phyloP scores from a whole-genome alignment of 1,139 yeast species.

The Pneumocystis sp. region DNA sequence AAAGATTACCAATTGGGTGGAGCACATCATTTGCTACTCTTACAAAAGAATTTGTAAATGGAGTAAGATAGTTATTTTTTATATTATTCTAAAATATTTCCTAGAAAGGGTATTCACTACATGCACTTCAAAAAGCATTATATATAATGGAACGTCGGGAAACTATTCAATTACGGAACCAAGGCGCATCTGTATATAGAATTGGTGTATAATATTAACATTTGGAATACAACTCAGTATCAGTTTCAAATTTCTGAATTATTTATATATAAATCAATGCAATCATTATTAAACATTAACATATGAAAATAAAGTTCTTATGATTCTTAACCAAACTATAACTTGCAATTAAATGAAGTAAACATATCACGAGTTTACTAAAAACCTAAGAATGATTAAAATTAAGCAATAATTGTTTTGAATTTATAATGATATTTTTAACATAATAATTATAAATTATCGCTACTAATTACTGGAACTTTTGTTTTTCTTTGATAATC shows the following conservation, averaged over 20 bases:
- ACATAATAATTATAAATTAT: background rate
- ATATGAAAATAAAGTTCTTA: background rate
- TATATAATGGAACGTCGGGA: constrained; percentile 74
- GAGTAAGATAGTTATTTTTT: constrained; percentile 14
- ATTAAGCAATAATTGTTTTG: background rate
- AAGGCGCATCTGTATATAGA: constrained; percentile 72
- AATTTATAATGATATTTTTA: background rate
- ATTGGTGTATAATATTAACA: constrained; percentile 40
- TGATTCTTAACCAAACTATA: background rate
- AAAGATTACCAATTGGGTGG: constrained; percentile 94
- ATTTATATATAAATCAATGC: background rate
- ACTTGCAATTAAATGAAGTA: background rate
- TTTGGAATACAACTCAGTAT: background rate
- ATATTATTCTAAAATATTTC: background rate
- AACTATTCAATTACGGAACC: constrained; percentile 73
- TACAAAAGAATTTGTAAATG: constrained; percentile 66
- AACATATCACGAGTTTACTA: background rate
- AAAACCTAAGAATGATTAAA: background rate
- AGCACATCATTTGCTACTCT: constrained; percentile 78
- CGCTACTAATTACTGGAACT: background rate
- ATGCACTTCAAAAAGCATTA: constrained; percentile 73
- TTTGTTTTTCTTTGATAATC: constrained; percentile 6
- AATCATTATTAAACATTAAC: background rate
- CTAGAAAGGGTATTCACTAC: constrained; percentile 43
- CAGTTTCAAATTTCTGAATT: background rate